Evolutionary conservation across 108 stramenopile species (phyloP).

Genomic region (Cyclotella baltica): DNA sequence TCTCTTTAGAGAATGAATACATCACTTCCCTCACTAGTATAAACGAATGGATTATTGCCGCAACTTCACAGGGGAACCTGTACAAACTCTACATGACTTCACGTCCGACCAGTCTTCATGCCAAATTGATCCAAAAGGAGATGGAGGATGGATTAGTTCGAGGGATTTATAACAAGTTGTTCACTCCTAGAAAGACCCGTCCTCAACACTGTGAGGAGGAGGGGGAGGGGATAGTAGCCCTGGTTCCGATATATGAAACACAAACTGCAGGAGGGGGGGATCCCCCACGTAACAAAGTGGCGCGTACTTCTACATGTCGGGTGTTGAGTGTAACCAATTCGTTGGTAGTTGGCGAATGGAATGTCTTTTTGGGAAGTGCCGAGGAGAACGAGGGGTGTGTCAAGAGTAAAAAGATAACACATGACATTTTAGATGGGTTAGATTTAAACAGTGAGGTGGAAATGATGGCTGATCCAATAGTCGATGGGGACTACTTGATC

Average conservation of each 20-base stretch:
- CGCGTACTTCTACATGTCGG: neutral
- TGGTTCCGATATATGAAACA: constrained; percentile 9
- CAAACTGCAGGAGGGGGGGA: neutral
- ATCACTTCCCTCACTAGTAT: constrained; percentile 8
- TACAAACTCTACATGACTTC: constrained; percentile 36
- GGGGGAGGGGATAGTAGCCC: constrained; percentile 16
- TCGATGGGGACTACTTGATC: constrained; percentile 3
- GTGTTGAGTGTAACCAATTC: neutral
- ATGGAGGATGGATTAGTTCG: constrained; percentile 17
- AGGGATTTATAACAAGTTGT: constrained; percentile 32
- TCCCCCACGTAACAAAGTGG: neutral
- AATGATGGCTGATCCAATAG: neutral
- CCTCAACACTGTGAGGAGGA: neutral
- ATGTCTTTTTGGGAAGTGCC: constrained; percentile 4
- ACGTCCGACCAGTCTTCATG: constrained; percentile 30
- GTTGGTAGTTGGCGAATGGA: constrained; percentile 13
- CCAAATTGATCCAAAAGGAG: constrained; percentile 23
- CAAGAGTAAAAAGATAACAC: neutral
- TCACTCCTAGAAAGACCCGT: constrained; percentile 29
- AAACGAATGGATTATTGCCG: constrained; percentile 10
- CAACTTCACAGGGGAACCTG: constrained; percentile 15
- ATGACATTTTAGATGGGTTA: neutral
- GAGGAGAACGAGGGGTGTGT: neutral
- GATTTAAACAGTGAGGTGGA: neutral
- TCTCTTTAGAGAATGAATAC: constrained; percentile 11